Conservation (phyloP, 805 yeast species). For the Dipodascus geniculatus region DNA sequence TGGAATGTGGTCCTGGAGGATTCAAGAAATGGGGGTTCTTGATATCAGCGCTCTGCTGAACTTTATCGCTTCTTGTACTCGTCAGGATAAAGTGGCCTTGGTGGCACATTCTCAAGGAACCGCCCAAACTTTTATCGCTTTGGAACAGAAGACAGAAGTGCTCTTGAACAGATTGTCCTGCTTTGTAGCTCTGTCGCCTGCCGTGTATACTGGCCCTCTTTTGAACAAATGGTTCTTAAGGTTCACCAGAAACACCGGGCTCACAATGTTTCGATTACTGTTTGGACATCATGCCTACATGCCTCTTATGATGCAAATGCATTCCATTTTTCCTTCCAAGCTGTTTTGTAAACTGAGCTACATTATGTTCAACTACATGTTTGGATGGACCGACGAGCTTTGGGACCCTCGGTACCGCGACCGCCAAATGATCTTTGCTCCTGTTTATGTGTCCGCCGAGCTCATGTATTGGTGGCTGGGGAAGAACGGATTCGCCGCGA, state of each 20-base stretch:
- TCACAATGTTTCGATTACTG: constrained; percentile 24
- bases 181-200: constrained; percentile 80
- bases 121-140: constrained; percentile 64
- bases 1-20: constrained; percentile 88
- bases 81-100: constrained; percentile 35
- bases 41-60: constrained; percentile 70
- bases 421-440: constrained; percentile 75
- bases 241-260: constrained; percentile 18
- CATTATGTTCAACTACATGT: constrained; percentile 73
- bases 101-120: constrained; percentile 93
- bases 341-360: constrained; percentile 58
- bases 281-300: constrained; percentile 75
- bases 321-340: constrained; percentile 33
- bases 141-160: constrained; percentile 34
- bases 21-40: constrained; percentile 64
- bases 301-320: constrained; percentile 55
- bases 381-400: constrained; percentile 73
- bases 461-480: constrained; percentile 92
- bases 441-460: constrained; percentile 67
- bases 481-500: constrained; percentile 36
- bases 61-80: constrained; percentile 36
- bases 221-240: constrained; percentile 37
- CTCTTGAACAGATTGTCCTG: constrained; percentile 46
- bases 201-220: constrained; percentile 75
- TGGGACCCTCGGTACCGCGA: constrained; percentile 63